Base-by-base conservation (phyloP, 176 grass and related monocot genomes). In the Phragmites australis region DNA sequence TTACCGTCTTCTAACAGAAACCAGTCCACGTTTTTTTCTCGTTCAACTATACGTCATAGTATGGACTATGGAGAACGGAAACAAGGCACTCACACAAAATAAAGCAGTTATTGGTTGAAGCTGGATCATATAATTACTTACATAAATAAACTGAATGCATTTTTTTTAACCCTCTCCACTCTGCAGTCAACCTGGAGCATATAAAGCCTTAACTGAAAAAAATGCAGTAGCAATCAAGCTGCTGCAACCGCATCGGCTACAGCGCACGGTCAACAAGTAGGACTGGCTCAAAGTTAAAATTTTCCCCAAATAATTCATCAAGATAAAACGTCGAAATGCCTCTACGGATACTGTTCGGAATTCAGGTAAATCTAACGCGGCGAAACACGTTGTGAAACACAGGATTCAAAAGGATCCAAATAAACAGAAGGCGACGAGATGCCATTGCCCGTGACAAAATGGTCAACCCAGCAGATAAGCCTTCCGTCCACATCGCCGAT, bases 381-480 rank as follows among this genome's bases (percentile, higher is more conserved):
- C 29, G 44, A 48, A 27, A 68, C 10, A 19, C 21, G 21, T 48
- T 1, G 73, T 16, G 11, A 23, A 21, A 34, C 13, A 54, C n/a
- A 41, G 3, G 3, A 8, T 9, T 49, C 46, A 41, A 42, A 50
- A 47, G 9, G 39, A 73, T 55, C 55, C 44, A 27, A 45, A 18
- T 10, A 18, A 39, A 39, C 76, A 5, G 0, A 16, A 30, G 19
- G 50, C 0, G 3, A n/a, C 6, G 25, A 22, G 56, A 30, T 5
- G 32, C 2, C 42, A 5, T 4, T 6, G 42, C 19, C 32, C 23
- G 45, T 21, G 76, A 49, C 15, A 22, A 62, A 63, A 54, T 39
- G 62, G 77, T 85, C 87, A 89, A 62, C 2, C 8, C 6, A n/a
- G 25, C 44, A 25, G 87, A 89, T 72, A 84, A 85, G 63, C 46